These are phyloP conservation scores for Alternaria viburni DNA, from an alignment of 2,329 filamentous ascomycete genomes.

Conservation along the genomic window DNA sequence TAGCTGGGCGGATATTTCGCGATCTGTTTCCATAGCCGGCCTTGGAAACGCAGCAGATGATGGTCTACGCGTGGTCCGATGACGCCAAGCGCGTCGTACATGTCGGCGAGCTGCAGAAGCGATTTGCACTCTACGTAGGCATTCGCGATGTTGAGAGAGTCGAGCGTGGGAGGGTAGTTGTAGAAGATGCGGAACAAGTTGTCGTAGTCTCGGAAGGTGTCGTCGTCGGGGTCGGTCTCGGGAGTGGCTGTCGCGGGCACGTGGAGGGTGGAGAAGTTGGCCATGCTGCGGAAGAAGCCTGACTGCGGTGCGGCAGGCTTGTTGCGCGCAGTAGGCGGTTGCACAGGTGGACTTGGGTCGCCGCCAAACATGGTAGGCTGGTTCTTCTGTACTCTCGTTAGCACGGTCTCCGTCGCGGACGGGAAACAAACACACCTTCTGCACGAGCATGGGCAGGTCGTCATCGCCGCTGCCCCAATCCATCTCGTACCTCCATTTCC, in stretches of 20 bases:
- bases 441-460: slow-evolving; percentile 86
- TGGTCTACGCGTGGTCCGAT: slow-evolving; percentile 91
- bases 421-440: slow-evolving; percentile 63
- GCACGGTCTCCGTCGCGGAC: not conserved
- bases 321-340: slow-evolving; percentile 63
- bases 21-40: slow-evolving; percentile 91
- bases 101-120: slow-evolving; percentile 85
- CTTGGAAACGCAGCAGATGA: slow-evolving; percentile 90
- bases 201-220: slow-evolving; percentile 89
- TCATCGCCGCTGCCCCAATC: slow-evolving; percentile 73
- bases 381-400: slow-evolving; percentile 26
- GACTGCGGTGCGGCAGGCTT: slow-evolving; percentile 69
- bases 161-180: slow-evolving; percentile 83
- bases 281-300: slow-evolving; percentile 85
- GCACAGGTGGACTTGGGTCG: slow-evolving; percentile 45
- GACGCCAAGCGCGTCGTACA: slow-evolving; percentile 88
- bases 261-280: slow-evolving; percentile 71
- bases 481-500: slow-evolving; percentile 85
- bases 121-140: slow-evolving; percentile 95
- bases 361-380: slow-evolving; percentile 65
- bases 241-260: slow-evolving; percentile 34
- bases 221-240: slow-evolving; percentile 68
- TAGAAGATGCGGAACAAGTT: slow-evolving; percentile 97
- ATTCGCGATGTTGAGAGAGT: slow-evolving; percentile 86
- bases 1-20: slow-evolving; percentile 95